Conservation (phyloP, 2,329 filamentous ascomycete genomes). For the Talaromyces sp. region DNA sequence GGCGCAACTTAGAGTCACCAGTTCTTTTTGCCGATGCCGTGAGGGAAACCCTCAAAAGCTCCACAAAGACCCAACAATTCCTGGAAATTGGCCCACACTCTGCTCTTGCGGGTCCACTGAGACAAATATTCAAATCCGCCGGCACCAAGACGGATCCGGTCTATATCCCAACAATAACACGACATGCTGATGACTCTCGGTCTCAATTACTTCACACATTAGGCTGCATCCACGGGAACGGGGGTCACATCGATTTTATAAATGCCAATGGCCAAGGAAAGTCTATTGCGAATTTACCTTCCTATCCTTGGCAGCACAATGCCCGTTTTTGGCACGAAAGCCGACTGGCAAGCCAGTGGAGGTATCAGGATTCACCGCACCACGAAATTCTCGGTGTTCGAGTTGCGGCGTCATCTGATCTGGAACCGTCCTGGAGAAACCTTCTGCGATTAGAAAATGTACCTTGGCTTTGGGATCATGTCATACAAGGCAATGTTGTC, state of each 20-base stretch:
- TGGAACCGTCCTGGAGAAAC: constrained; percentile 34
- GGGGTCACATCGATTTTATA: neutral
- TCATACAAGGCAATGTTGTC: constrained; percentile 21
- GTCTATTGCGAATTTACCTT: constrained; percentile 32
- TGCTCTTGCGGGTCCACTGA: constrained; percentile 24
- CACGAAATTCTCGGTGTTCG: constrained; percentile 24
- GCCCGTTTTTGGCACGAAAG: constrained; percentile 40
- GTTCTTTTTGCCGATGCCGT: constrained; percentile 28
- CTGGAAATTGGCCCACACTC: constrained; percentile 33
- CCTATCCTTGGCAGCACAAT: constrained; percentile 45
- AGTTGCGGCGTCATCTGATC: neutral
- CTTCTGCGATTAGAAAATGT: constrained; percentile 27
- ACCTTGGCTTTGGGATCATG: constrained; percentile 36
- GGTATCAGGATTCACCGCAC: constrained; percentile 11
- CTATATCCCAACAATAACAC: neutral
- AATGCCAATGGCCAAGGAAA: neutral
- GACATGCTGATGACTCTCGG: neutral
- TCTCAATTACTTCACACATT: neutral
- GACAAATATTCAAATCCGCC: constrained; percentile 18
- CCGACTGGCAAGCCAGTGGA: constrained; percentile 10
- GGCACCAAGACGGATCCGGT: neutral
- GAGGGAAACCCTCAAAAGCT: neutral
- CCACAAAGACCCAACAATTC: constrained; percentile 8
- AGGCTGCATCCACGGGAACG: neutral
- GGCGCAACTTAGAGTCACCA: constrained; percentile 24